Percentiles rank a stretch among this genome's conserved stretches.
Evolutionary conservation across 2,329 filamentous ascomycete species (phyloP).

Genomic region (Talaromyces sp.): DNA sequence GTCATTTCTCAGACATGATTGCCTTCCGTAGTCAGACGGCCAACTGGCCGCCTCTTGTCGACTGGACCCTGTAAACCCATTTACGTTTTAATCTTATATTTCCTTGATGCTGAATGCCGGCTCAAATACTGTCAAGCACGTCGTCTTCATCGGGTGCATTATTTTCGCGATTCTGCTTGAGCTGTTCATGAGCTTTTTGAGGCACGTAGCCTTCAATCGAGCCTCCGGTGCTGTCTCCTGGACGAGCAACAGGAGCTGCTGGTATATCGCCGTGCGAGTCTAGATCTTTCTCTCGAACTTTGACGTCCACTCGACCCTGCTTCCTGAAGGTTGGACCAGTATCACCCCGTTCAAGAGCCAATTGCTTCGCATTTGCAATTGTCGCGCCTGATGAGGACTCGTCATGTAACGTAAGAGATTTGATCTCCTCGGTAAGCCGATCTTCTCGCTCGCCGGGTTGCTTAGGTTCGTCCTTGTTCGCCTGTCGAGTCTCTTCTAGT

Average conservation of each 20-base stretch:
- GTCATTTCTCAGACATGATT: not conserved
- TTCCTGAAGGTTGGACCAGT: conserved; percentile 24
- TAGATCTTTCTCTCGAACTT: conserved; percentile 32
- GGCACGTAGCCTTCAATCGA: conserved; percentile 44
- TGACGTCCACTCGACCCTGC: conserved; percentile 31
- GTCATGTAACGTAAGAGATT: conserved; percentile 28
- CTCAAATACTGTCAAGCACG: conserved; percentile 38
- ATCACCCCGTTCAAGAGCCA: conserved; percentile 38
- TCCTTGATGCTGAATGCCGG: conserved; percentile 23
- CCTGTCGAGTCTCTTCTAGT: conserved; percentile 57
- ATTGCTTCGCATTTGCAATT: conserved; percentile 26
- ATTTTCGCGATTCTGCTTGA: conserved; percentile 25
- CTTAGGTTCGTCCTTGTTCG: conserved; percentile 22
- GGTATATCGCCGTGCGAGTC: conserved; percentile 17
- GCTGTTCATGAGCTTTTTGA: conserved; percentile 18
- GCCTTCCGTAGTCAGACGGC: not conserved
- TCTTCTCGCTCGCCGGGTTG: conserved; percentile 15
- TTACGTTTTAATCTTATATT: conserved; percentile 18
- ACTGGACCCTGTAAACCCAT: not conserved
- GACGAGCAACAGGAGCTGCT: conserved; percentile 31
- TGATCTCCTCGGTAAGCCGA: conserved; percentile 24
- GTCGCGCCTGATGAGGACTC: conserved; percentile 2
- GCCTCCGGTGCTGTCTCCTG: conserved; percentile 35
- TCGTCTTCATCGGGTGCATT: conserved; percentile 52
- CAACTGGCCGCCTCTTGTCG: not conserved